These are phyloP conservation scores for Cladosporium cucumerinum DNA, from an alignment of 2,329 filamentous ascomycete species.

Conservation along the genomic window DNA sequence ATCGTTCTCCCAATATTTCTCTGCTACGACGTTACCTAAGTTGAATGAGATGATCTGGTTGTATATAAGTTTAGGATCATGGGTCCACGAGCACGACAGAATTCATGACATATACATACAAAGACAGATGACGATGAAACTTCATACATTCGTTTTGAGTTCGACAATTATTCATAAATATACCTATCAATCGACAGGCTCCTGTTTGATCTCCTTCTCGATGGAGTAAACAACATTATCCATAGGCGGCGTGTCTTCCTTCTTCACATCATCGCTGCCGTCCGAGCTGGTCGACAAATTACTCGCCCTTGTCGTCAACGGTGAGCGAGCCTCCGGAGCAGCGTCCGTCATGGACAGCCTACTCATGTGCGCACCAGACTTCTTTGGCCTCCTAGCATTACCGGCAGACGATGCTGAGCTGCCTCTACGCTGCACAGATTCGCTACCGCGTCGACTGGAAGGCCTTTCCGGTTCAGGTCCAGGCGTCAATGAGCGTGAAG, in stretches of 20 bases:
- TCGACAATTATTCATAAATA: neutral
- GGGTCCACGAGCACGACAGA: neutral
- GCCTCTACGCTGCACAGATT: constrained; percentile 24
- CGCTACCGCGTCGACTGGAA: constrained; percentile 16
- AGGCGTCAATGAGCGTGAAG: constrained; percentile 27
- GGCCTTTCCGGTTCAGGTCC: constrained; percentile 25
- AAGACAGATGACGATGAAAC: neutral
- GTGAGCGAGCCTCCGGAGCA: constrained; percentile 12
- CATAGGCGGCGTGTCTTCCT: constrained; percentile 12
- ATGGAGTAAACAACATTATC: constrained; percentile 8
- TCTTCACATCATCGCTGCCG: constrained; percentile 15
- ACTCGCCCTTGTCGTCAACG: constrained; percentile 12
- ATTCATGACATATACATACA: neutral
- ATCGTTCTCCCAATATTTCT: neutral
- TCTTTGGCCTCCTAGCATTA: constrained; percentile 17
- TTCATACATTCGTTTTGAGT: neutral
- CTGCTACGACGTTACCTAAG: neutral
- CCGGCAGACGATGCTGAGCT: constrained; percentile 20
- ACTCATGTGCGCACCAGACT: constrained; percentile 5
- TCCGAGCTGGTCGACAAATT: constrained; percentile 13
- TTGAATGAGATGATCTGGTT: neutral
- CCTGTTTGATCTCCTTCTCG: constrained; percentile 23
- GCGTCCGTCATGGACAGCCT: constrained; percentile 14
- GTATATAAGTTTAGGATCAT: neutral
- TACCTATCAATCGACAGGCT: constrained; percentile 21